phyloP scores from a whole-genome alignment of 352 stramenopile genomes.

The Blastocystis sp. region DNA sequence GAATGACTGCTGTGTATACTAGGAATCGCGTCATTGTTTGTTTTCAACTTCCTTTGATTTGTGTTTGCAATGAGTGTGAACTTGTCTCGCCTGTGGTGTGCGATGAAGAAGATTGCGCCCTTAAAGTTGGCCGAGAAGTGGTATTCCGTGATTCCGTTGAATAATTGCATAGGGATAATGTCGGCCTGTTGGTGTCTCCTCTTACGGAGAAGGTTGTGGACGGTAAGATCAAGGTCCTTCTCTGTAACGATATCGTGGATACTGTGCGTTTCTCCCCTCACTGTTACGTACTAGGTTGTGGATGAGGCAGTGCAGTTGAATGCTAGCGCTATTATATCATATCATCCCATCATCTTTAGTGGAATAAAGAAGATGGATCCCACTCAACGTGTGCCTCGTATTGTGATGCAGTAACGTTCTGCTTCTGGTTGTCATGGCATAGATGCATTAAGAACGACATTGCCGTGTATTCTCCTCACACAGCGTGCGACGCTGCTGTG shows the following conservation, averaged over 20 bases:
- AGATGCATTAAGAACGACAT: constrained; percentile 71
- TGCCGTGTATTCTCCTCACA: constrained; percentile 71
- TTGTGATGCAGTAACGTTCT: constrained; percentile 64
- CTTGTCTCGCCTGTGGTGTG: constrained; percentile 2
- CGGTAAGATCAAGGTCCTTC: constrained; percentile 52
- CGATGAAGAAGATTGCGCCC: constrained; percentile 58
- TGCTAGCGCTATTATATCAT: constrained; percentile 69
- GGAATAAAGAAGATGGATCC: constrained; percentile 67
- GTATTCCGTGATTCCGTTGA: background rate
- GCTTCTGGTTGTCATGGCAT: background rate
- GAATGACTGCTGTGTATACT: background rate
- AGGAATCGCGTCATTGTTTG: background rate
- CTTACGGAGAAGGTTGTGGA: constrained; percentile 3
- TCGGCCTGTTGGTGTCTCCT: constrained; percentile 68
- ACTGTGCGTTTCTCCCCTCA: background rate
- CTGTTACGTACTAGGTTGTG: constrained; percentile 67
- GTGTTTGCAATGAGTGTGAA: constrained; percentile 17
- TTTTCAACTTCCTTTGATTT: background rate
- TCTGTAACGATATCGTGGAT: constrained; percentile 71
- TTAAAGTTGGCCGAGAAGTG: constrained; percentile 68
- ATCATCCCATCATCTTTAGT: constrained; percentile 71
- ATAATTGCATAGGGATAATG: constrained; percentile 67
- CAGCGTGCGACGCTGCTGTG: constrained; percentile 64
- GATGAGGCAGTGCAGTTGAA: constrained; percentile 69
- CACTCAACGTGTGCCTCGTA: constrained; percentile 46